These are phyloP conservation scores for Naganishia onofrii DNA, from an alignment of 768 basidiomycete species.

Conservation along the genomic window DNA sequence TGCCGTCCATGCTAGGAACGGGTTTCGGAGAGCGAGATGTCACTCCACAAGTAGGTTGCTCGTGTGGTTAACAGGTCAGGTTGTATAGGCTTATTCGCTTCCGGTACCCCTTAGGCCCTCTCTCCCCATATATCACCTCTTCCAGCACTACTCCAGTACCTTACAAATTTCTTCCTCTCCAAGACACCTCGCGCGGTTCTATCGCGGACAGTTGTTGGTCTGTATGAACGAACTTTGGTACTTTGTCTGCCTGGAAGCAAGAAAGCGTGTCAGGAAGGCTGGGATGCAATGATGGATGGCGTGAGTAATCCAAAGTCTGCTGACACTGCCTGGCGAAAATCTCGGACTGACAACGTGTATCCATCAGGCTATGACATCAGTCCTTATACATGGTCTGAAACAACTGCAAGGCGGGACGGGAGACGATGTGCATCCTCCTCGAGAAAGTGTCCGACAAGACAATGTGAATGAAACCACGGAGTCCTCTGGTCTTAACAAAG, in stretches of 20 bases:
- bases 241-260: slow-evolving; percentile 80
- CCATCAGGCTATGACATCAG: slow-evolving; percentile 20
- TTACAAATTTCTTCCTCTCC: slow-evolving; percentile 66
- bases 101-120: slow-evolving; percentile 52
- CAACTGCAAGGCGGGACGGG: slow-evolving; percentile 61
- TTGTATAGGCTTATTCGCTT: neutral
- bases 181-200: slow-evolving; percentile 78
- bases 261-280: slow-evolving; percentile 73
- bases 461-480: slow-evolving; percentile 27
- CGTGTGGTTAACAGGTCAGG: neutral
- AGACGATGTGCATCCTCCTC: slow-evolving; percentile 57
- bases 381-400: slow-evolving; percentile 33
- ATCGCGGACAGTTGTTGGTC: slow-evolving; percentile 78
- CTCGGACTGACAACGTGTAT: neutral
- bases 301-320: slow-evolving; percentile 64
- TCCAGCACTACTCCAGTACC: slow-evolving; percentile 70
- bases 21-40: slow-evolving; percentile 76
- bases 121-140: slow-evolving; percentile 44
- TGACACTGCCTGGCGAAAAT: slow-evolving; percentile 59
- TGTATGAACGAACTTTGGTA: slow-evolving; percentile 64
- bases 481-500: neutral
- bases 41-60: slow-evolving; percentile 69
- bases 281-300: slow-evolving; percentile 56
- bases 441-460: slow-evolving; percentile 54
- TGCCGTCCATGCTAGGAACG: slow-evolving; percentile 53